Evolutionary conservation across 108 stramenopile genomes (phyloP), one percentile per base, ranked within the genome.

Genomic region (Cyclotella baltica): DNA sequence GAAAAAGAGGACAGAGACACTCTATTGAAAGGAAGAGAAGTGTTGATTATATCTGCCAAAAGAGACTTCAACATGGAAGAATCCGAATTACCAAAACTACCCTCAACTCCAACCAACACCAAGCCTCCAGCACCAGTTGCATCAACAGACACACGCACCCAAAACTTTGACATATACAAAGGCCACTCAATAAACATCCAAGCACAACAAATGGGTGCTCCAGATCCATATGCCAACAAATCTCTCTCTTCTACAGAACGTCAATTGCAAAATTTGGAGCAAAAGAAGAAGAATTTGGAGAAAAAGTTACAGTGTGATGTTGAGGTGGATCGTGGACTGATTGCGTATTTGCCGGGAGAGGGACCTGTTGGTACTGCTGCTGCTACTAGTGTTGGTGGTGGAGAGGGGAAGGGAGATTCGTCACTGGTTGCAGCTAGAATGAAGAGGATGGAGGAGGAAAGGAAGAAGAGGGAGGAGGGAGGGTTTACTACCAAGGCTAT

Each of bases 401-500:
- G 66, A 36, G 76, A 19, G 47, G 77, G 83, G 22, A 75, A 63
- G 57, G 65, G 72, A 10, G 92, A 93, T 75, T 72, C 77, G 23
- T 75, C 87, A 11, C 76, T 93, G 53, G 50, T 93, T 28, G 90
- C 90, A 16, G 75, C 76, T 19, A 76, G 81, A 40, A 65, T 85
- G 67, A 90, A 81, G 57, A 58, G 76, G 83, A 75, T 69, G 62
- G 78, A 76, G 65, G 80, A 84, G 67, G 86, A 70, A 81, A 53
- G 78, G 31, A 93, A 81, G 76, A 91, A 77, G 81, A 57, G 83
- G 36, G 86, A 88, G 63, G 84, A 86, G 46, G 85, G 87, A 10
- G 90, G 91, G 19, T 92, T 95, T 46, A 90, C 90, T 11, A 95
- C 94, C 67, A 91, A 90, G 73, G 90, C 92, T 22, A 95, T 95